These are phyloP conservation scores for Fusarium algeriense DNA, from an alignment of 2,329 filamentous ascomycete genomes.

Conservation along the genomic window DNA sequence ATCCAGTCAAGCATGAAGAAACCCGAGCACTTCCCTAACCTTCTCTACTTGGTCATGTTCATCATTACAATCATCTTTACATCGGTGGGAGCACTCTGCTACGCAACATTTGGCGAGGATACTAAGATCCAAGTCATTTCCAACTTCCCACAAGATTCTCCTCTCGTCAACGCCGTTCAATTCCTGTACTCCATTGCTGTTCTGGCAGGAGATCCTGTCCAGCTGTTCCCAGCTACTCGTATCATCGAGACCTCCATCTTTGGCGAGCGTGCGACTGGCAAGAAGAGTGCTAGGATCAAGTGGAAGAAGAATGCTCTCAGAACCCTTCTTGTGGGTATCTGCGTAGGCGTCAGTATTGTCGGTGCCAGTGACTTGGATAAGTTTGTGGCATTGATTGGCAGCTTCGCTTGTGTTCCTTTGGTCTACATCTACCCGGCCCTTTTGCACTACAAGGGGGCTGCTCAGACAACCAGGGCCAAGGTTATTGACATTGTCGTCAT, in stretches of 20 bases:
- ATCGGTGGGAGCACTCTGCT: constrained; percentile 78
- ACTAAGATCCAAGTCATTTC: constrained; percentile 81
- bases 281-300: constrained; percentile 73
- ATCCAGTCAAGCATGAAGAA: constrained; percentile 82
- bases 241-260: constrained; percentile 78
- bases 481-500: constrained; percentile 72
- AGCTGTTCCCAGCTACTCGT: constrained; percentile 79
- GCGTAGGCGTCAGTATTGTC: constrained; percentile 70
- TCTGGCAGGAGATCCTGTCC: constrained; percentile 78
- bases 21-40: constrained; percentile 73
- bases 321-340: constrained; percentile 66
- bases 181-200: constrained; percentile 80
- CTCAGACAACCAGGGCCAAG: constrained; percentile 67
- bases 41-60: constrained; percentile 77
- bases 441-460: constrained; percentile 76
- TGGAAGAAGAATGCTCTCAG: constrained; percentile 82
- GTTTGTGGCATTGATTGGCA: constrained; percentile 80
- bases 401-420: constrained; percentile 78
- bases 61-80: constrained; percentile 80
- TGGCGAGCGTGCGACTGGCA: constrained; percentile 73
- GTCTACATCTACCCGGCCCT: constrained; percentile 83
- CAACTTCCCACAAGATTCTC: constrained; percentile 78
- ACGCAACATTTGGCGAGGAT: constrained; percentile 76
- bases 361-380: constrained; percentile 79
- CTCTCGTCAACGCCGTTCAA: constrained; percentile 81